These are phyloP conservation scores for Tulasnella sp. DNA, from an alignment of 768 basidiomycete genomes.

Conservation along the genomic window DNA sequence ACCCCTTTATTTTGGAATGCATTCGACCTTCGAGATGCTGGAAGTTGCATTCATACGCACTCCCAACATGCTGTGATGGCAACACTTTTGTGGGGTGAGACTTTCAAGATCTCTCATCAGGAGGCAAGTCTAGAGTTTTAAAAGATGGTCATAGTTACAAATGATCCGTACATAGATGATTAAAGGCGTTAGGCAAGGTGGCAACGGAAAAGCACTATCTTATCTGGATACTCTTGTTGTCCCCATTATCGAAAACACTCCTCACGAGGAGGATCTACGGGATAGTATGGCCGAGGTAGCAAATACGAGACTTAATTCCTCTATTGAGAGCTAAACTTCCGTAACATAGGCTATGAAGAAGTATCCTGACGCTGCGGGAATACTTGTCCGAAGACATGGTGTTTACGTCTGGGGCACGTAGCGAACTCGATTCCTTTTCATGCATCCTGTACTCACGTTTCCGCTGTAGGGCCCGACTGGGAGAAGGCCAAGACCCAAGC, in stretches of 20 bases:
- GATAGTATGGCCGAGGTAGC: constrained; percentile 75
- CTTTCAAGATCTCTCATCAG: constrained; percentile 76
- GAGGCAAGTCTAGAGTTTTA: constrained; percentile 24
- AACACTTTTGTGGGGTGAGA: constrained; percentile 58
- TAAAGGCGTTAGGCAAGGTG: constrained; percentile 71
- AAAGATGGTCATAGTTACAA: background rate
- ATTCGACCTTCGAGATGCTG: constrained; percentile 64
- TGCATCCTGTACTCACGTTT: background rate
- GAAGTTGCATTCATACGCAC: constrained; percentile 85
- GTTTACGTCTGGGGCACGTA: constrained; percentile 74
- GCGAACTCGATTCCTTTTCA: background rate
- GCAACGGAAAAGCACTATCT: constrained; percentile 61
- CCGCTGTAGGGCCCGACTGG: constrained; percentile 50
- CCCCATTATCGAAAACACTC: constrained; percentile 87
- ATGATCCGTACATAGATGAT: constrained; percentile 54
- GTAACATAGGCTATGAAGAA: constrained; percentile 53
- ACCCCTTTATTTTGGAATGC: constrained; percentile 91
- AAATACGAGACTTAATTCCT: background rate
- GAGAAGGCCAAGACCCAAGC: constrained; percentile 83
- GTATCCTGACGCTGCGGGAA: constrained; percentile 65
- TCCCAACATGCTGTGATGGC: constrained; percentile 86
- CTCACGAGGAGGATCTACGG: constrained; percentile 78
- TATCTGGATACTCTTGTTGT: constrained; percentile 78
- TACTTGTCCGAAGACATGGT: constrained; percentile 69
- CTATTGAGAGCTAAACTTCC: background rate